phyloP scores from a whole-genome alignment of 257 asterid species.

The Solanum ahanhuiri region DNA sequence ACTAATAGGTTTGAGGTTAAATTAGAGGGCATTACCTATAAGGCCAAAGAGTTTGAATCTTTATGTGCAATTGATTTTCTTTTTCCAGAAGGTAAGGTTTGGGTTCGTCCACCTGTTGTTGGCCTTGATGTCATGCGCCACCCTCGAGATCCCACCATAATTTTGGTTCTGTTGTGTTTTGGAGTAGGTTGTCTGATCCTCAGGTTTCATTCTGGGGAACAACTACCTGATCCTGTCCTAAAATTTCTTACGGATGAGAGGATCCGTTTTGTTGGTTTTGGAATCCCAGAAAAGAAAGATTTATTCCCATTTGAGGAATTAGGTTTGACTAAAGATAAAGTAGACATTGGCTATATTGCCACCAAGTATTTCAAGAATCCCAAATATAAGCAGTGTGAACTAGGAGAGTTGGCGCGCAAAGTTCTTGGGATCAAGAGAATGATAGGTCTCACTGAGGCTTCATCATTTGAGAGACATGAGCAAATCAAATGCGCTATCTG shows the following conservation, averaged over 20 bases:
- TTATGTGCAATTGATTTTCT: constrained; percentile 65
- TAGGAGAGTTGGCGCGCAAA: constrained; percentile 48
- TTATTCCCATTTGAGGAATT: constrained; percentile 58
- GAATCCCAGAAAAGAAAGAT: constrained; percentile 63
- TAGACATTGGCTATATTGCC: constrained; percentile 68
- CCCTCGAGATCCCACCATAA: constrained; percentile 56
- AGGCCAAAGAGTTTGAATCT: constrained; percentile 56
- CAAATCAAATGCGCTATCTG: constrained; percentile 67
- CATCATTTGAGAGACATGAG: constrained; percentile 69
- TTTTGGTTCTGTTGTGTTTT: constrained; percentile 56
- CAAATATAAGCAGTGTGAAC: constrained; percentile 45
- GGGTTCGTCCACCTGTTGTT: constrained; percentile 62
- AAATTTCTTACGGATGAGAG: constrained; percentile 55
- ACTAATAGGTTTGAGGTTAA: constrained; percentile 76
- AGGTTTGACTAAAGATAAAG: constrained; percentile 32
- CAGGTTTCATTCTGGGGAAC: constrained; percentile 39
- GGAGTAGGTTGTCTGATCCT: constrained; percentile 79
- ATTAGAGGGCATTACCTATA: constrained; percentile 82
- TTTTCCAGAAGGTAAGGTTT: constrained; percentile 51
- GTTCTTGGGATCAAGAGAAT: constrained; percentile 63
- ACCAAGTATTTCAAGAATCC: constrained; percentile 45
- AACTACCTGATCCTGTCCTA: constrained; percentile 33
- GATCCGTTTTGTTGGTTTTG: constrained; percentile 68
- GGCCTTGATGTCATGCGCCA: constrained; percentile 81
- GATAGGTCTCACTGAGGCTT: constrained; percentile 64